Evolutionary conservation across 2,329 filamentous ascomycete species (phyloP).

Genomic region (Trichoderma aggressivum): DNA sequence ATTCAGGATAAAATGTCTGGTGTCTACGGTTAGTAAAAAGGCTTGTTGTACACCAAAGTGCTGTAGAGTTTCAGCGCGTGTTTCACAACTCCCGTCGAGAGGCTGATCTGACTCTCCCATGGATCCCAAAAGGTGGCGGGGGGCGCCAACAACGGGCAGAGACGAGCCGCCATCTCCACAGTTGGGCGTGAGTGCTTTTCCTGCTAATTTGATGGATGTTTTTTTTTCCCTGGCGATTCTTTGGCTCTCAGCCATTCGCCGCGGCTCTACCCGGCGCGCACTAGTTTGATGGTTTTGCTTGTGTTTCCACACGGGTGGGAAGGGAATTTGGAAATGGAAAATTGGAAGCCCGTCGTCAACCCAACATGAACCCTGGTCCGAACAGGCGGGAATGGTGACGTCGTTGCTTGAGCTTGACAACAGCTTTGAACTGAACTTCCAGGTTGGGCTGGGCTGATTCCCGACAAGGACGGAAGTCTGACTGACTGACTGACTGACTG

Average conservation of each 20-base stretch:
- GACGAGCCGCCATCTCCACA: conserved; percentile 31
- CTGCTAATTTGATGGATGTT: background rate
- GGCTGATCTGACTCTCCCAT: background rate
- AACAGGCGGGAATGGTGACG: conserved; percentile 11
- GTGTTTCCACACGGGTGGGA: background rate
- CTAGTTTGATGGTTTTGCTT: background rate
- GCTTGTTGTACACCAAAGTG: background rate
- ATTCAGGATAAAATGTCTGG: background rate
- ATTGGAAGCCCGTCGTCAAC: background rate
- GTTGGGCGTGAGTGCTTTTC: conserved; percentile 37
- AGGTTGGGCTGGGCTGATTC: background rate
- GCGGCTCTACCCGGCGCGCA: conserved; percentile 6
- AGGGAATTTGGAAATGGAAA: background rate
- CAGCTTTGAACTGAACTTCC: background rate
- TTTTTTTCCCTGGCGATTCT: no score
- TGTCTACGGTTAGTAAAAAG: background rate
- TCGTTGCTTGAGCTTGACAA: background rate
- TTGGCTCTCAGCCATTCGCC: conserved; percentile 5
- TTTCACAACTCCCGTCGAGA: conserved; percentile 9
- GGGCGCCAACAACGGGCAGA: conserved; percentile 20
- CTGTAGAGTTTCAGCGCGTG: conserved; percentile 10
- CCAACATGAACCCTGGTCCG: background rate
- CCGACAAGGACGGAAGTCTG: background rate
- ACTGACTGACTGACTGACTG: background rate
- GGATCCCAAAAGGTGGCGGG: conserved; percentile 10